A percentile compares a stretch with the other conserved stretches of the same genome.
Conservation (phyloP, 805 yeast species). For the Tetrapisispora namnaoensis region DNA sequence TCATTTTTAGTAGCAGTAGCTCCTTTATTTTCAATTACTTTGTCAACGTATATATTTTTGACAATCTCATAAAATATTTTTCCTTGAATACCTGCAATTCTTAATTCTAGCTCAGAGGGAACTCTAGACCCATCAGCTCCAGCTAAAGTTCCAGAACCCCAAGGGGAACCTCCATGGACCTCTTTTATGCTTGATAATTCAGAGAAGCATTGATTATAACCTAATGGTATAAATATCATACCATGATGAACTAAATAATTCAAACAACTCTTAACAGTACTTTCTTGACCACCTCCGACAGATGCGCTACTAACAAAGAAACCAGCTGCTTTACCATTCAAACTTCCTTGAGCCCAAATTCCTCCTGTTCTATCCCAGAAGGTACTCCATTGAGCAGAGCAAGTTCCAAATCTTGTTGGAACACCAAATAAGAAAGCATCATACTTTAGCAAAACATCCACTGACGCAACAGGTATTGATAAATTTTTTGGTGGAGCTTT, state of each 20-base stretch:
- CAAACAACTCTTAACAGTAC: slow-evolving; percentile 52
- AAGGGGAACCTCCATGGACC: slow-evolving; percentile 76
- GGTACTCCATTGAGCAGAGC: slow-evolving; percentile 67
- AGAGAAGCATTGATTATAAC: slow-evolving; percentile 52
- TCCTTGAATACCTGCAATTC: slow-evolving; percentile 64
- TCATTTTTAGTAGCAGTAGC: neutral
- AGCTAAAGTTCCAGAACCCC: slow-evolving; percentile 84
- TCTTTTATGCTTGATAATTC: slow-evolving; percentile 50
- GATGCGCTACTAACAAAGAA: slow-evolving; percentile 62
- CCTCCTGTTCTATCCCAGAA: slow-evolving; percentile 77
- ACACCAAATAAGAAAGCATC: slow-evolving; percentile 73
- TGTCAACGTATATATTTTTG: slow-evolving; percentile 22
- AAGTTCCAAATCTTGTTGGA: slow-evolving; percentile 71
- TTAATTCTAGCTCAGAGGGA: slow-evolving; percentile 55
- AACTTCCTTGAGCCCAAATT: slow-evolving; percentile 66
- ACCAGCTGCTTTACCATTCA: slow-evolving; percentile 71
- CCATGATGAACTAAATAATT: slow-evolving; percentile 70
- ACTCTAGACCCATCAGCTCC: slow-evolving; percentile 68
- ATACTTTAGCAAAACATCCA: slow-evolving; percentile 46
- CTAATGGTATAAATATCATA: slow-evolving; percentile 66
- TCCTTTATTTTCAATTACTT: neutral
- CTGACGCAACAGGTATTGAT: slow-evolving; percentile 46
- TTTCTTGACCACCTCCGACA: slow-evolving; percentile 74
- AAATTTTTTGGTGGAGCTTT: slow-evolving; percentile 58
- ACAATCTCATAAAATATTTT: slow-evolving; percentile 45